Base-by-base conservation (phyloP, 1,139 yeast species). In the Yamadazyma dushanensis region DNA sequence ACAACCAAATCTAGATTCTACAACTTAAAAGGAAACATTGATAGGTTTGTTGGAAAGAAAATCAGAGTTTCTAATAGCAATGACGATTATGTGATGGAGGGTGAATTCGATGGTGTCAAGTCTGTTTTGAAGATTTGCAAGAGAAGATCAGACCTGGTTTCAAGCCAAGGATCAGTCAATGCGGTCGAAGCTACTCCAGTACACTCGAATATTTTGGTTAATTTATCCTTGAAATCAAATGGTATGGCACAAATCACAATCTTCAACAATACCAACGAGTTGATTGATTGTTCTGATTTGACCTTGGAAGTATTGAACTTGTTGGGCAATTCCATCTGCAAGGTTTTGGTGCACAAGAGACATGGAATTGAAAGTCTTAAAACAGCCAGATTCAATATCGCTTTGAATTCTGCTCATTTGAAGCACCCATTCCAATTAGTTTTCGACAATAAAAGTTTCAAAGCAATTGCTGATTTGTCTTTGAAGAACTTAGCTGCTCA, bases 321-420 rank as follows among this genome's bases (percentile, higher is more conserved):
- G 34, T 59, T 62, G 34, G 61, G 56, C 15, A 51, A 45, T 21
- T 45, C 54, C 2, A 54, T 66, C 15, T 54, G 60, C 13, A 51
- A 57, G 6, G 59, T 60, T 8, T 45, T 53, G 20, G 55, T 66
- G 17, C 60, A 58, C 39, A 63, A 59, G 40, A 55, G 51, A 16
- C 60, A 59, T 26, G 67, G 66, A 4, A 60, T 69, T 29, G 44
- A 53, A 13, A 59, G 70, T n/a, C 55, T 56, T 1, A 57, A 59
- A 38, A 45, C 50, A 3, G 53, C 59, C 8, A 66, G 61, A 36
- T 66, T 66, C 45, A 67, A 68, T 39, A 53, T 69, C 33, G 49
- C 55, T 9, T 50, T 66, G 33, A 53, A 52, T 32, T 54, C 54
- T 38, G 58, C 61, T n/a, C 66, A 66, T 40, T 53, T 61, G 38